Conservation (phyloP, 2,329 filamentous ascomycete species). For the Macrophomina phaseolina region DNA sequence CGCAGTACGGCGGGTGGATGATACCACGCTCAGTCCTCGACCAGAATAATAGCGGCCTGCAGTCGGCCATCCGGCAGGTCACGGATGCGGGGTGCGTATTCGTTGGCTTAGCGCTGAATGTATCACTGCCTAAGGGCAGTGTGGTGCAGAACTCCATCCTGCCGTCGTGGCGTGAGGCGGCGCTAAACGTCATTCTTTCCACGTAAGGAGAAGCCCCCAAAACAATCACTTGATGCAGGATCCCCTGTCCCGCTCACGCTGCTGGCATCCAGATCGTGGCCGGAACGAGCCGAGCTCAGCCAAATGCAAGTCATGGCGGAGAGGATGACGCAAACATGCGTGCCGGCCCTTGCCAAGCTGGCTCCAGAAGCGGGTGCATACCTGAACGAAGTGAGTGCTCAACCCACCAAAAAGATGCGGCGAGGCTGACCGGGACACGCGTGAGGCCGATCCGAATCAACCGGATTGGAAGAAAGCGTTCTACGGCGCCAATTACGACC, state of each 20-base stretch:
- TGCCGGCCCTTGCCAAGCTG: background rate
- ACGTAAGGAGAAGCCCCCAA: too few relatives aligned
- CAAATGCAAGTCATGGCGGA: background rate
- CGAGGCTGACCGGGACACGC: background rate
- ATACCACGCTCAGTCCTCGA: background rate
- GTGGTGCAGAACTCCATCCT: too few relatives aligned
- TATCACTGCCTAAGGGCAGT: too few relatives aligned
- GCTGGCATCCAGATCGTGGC: too few relatives aligned
- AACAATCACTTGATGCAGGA: too few relatives aligned
- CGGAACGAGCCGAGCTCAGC: background rate
- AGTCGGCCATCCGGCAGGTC: background rate
- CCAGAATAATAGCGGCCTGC: too few relatives aligned
- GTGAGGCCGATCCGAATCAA: slow-evolving; percentile 38
- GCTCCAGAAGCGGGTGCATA: background rate
- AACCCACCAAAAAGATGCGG: too few relatives aligned
- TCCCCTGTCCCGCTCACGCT: too few relatives aligned
- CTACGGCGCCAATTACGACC: slow-evolving; percentile 34
- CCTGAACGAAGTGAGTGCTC: background rate
- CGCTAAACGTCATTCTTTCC: too few relatives aligned
- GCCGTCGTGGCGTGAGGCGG: too few relatives aligned
- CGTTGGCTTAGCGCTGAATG: too few relatives aligned
- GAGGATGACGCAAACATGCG: background rate
- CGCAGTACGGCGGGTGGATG: background rate
- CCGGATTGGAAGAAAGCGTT: slow-evolving; percentile 36
- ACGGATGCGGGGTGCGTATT: background rate